phyloP scores from a whole-genome alignment of 2,329 filamentous ascomycete genomes.

The Alternaria rosae region DNA sequence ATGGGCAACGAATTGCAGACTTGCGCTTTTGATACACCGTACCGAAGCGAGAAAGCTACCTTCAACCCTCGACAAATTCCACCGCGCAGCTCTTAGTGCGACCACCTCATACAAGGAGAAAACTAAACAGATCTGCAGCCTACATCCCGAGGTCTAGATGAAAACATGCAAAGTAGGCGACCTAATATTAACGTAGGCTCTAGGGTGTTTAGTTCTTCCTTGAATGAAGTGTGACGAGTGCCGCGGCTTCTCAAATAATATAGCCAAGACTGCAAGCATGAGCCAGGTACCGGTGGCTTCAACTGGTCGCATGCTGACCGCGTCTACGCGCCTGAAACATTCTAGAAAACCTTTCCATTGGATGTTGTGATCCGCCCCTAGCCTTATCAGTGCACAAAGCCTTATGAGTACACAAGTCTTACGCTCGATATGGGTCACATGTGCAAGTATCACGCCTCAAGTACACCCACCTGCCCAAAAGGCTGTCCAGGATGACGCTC shows the following conservation, averaged over 20 bases:
- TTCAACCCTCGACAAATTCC: background rate
- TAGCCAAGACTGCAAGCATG: background rate
- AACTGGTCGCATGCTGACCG: background rate
- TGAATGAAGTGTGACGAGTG: background rate
- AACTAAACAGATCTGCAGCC: no score
- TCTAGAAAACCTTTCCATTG: background rate
- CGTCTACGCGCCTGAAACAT: background rate
- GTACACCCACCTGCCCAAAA: slow-evolving; percentile 1
- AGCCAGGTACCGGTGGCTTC: background rate
- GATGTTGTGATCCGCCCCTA: background rate
- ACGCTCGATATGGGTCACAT: background rate
- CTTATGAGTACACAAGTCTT: background rate
- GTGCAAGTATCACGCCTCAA: background rate
- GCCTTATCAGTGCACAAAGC: background rate
- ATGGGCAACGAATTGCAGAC: background rate
- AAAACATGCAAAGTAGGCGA: no score
- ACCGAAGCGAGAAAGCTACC: background rate
- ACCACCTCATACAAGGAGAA: no score
- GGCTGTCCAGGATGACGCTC: background rate
- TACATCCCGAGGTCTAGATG: no score
- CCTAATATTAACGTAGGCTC: background rate
- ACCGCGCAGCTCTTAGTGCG: no score
- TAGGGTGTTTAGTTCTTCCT: background rate
- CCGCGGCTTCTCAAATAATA: background rate
- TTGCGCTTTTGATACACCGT: background rate